phyloP scores from a whole-genome alignment of 106 monocot species.

The Alisma plantagoaquatica region DNA sequence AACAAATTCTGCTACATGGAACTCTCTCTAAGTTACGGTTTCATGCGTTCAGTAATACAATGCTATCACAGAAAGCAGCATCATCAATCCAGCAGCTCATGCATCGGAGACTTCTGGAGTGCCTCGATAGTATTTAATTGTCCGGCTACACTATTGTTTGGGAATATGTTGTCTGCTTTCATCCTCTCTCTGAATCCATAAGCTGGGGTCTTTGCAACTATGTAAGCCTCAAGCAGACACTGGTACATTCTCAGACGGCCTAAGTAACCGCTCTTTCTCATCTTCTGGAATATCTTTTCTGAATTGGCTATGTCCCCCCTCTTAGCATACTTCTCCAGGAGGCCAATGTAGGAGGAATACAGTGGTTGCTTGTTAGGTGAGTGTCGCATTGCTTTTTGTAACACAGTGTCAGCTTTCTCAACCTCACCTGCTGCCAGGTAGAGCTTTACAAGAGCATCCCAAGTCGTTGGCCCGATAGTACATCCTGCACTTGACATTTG shows the following conservation, averaged over 20 bases:
- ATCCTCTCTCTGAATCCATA: slow-evolving; percentile 83
- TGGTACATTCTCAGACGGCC: slow-evolving; percentile 29
- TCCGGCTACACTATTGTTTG: slow-evolving; percentile 28
- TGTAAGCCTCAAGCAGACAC: slow-evolving; percentile 41
- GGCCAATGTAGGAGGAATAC: slow-evolving; percentile 28
- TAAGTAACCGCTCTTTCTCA: slow-evolving; percentile 29
- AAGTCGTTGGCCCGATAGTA: slow-evolving; percentile 40
- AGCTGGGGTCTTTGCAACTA: slow-evolving; percentile 41
- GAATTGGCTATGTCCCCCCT: slow-evolving; percentile 55
- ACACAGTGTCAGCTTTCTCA: slow-evolving; percentile 55
- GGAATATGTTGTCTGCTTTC: slow-evolving; percentile 51
- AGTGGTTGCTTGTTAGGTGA: too few species aligned
- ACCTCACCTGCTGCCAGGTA: slow-evolving; percentile 51
- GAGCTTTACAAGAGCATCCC: slow-evolving; percentile 66
- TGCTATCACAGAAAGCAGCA: too few species aligned
- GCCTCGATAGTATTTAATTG: slow-evolving; percentile 31
- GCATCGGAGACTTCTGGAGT: slow-evolving; percentile 37
- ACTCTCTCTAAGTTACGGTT: too few species aligned
- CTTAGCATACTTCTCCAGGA: slow-evolving; percentile 45
- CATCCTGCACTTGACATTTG: slow-evolving; percentile 48
- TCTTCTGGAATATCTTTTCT: slow-evolving; percentile 58
- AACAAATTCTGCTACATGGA: too few species aligned
- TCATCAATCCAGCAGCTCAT: slow-evolving; percentile 36
- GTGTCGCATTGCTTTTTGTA: slow-evolving; percentile 37
- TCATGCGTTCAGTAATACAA: too few species aligned